phyloP scores from a whole-genome alignment of 1,284 basidiomycete genomes.

The Inonotus obliquus region DNA sequence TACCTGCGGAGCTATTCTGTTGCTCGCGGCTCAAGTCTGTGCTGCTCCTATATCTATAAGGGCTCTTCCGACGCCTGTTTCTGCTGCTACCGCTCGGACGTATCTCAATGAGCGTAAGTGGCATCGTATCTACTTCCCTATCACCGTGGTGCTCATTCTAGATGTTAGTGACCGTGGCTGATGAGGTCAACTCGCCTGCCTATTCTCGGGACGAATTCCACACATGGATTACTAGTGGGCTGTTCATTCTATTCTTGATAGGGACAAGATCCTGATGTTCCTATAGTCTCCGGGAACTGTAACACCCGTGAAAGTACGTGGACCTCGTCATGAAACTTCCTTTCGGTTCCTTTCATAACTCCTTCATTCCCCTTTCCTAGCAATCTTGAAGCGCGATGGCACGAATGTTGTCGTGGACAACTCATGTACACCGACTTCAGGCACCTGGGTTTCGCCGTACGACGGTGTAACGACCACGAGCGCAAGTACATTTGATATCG shows the following conservation, averaged over 20 bases:
- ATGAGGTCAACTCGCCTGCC: conserved; percentile 42
- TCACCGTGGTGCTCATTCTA: neutral
- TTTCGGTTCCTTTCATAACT: neutral
- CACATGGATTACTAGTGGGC: conserved; percentile 42
- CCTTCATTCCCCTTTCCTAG: conserved; percentile 25
- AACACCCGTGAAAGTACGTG: conserved; percentile 48
- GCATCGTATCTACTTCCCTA: neutral
- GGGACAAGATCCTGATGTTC: neutral
- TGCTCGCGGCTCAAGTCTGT: neutral
- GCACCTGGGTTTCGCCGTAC: conserved; percentile 49
- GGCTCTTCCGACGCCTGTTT: conserved; percentile 35
- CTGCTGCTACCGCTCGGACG: conserved; percentile 33
- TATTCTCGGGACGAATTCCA: conserved; percentile 40
- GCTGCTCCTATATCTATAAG: conserved; percentile 14
- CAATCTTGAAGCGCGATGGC: conserved; percentile 50
- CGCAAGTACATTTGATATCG: conserved; percentile 48
- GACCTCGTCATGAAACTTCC: neutral
- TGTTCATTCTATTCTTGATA: neutral
- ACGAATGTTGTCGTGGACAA: conserved; percentile 40
- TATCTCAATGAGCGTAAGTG: conserved; percentile 34
- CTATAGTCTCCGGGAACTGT: conserved; percentile 44
- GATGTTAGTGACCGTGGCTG: conserved; percentile 39
- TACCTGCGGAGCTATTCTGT: conserved; percentile 3
- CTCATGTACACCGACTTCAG: conserved; percentile 40
- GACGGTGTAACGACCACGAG: conserved; percentile 40